Conservation (phyloP, 1,139 yeast genomes). For the Tardiomyces digboiensis region DNA sequence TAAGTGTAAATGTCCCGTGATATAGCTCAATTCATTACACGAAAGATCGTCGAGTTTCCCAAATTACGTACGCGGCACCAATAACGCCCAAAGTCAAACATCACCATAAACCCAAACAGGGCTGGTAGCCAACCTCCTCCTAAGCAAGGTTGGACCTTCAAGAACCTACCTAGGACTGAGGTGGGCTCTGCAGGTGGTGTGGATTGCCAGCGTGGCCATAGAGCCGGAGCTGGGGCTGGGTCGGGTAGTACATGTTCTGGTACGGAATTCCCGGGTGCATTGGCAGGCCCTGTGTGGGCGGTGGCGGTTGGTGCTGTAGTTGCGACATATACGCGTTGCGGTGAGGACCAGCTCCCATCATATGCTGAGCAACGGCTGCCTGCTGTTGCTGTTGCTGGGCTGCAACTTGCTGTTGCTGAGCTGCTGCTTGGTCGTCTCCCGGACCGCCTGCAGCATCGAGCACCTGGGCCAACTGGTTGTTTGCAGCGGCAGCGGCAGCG, state of each 20-base stretch:
- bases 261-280: background rate
- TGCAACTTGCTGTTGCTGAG: background rate
- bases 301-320: background rate
- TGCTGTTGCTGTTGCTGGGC: background rate
- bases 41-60: constrained; percentile 1
- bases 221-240: background rate
- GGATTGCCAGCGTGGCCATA: background rate
- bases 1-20: background rate
- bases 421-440: background rate
- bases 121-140: too few species aligned
- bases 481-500: background rate
- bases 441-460: background rate
- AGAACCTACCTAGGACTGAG: background rate
- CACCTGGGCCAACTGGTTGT: background rate
- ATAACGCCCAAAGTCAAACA: background rate
- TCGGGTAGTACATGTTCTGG: background rate
- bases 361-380: background rate
- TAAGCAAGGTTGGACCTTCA: too few species aligned
- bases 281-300: background rate
- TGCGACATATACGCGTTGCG: background rate
- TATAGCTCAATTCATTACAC: background rate
- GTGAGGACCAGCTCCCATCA: background rate
- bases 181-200: background rate
- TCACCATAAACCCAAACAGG: background rate
- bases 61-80: background rate